Percentiles rank a stretch among this genome's conserved stretches.
Conservation (phyloP, 345 rosid species). For the Populus pruinosa region DNA sequence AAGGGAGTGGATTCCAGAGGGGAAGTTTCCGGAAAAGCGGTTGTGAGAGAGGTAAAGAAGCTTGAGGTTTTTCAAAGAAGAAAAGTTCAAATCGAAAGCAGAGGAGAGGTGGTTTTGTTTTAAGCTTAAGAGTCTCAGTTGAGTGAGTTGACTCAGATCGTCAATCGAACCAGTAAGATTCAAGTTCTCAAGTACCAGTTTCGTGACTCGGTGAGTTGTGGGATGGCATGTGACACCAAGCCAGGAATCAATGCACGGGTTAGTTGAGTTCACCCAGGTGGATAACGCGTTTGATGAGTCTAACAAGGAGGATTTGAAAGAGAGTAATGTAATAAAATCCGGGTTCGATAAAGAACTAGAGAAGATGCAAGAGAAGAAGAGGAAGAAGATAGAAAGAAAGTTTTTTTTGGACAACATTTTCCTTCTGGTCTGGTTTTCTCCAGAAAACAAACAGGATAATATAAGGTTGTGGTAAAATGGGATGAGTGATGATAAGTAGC, state of each 20-base stretch:
- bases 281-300: slow-evolving; percentile 18
- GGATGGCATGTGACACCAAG: slow-evolving; percentile 39
- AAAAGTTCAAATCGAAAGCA: slow-evolving; percentile 14
- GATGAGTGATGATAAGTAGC: background rate
- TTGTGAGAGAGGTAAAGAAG: slow-evolving; percentile 44
- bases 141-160: slow-evolving; percentile 21
- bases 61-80: slow-evolving; percentile 30
- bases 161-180: slow-evolving; percentile 26
- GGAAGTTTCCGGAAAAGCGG: slow-evolving; percentile 28
- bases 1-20: slow-evolving; percentile 23
- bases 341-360: slow-evolving; percentile 9
- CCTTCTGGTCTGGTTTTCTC: background rate
- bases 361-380: slow-evolving; percentile 4
- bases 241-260: slow-evolving; percentile 36
- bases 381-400: background rate
- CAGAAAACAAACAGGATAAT: background rate
- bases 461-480: background rate
- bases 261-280: slow-evolving; percentile 28
- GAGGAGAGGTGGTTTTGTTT: slow-evolving; percentile 32
- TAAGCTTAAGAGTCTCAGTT: slow-evolving; percentile 44
- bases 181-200: slow-evolving; percentile 35
- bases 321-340: background rate
- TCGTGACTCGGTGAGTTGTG: slow-evolving; percentile 29
- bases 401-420: background rate
- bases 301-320: slow-evolving; percentile 3